These are phyloP conservation scores for Russula sp. DNA, from an alignment of 768 basidiomycete genomes.

Conservation along the genomic window DNA sequence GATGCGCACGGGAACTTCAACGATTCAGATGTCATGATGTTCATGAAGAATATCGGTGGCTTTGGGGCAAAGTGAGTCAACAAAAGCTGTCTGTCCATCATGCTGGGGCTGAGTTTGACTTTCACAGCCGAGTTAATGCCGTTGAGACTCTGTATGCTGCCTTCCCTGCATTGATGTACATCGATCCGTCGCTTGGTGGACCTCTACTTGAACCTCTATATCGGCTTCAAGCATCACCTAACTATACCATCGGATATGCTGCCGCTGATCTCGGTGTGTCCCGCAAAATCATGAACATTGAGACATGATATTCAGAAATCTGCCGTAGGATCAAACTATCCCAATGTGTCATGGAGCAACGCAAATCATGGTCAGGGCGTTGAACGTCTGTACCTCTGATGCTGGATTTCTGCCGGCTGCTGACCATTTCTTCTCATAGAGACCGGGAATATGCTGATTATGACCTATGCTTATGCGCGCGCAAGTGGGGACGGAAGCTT, in stretches of 20 bases:
- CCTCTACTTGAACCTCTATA: slow-evolving; percentile 32
- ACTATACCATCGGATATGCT: slow-evolving; percentile 27
- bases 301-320: neutral
- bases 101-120: slow-evolving; percentile 4
- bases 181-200: slow-evolving; percentile 49
- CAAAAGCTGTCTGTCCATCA: neutral
- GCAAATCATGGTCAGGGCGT: slow-evolving; percentile 12
- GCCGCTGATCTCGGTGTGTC: slow-evolving; percentile 31
- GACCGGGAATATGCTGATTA: slow-evolving; percentile 39
- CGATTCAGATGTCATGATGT: slow-evolving; percentile 49
- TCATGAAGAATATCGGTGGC: slow-evolving; percentile 42
- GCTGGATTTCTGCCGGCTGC: neutral
- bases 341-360: slow-evolving; percentile 17
- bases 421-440: slow-evolving; percentile 25
- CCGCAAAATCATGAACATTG: no score
- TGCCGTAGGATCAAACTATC: slow-evolving; percentile 15
- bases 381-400: slow-evolving; percentile 16
- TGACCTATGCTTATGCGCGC: slow-evolving; percentile 35
- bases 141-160: slow-evolving; percentile 55
- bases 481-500: slow-evolving; percentile 32
- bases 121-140: slow-evolving; percentile 39
- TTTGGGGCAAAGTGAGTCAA: slow-evolving; percentile 39
- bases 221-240: slow-evolving; percentile 23
- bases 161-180: slow-evolving; percentile 53
- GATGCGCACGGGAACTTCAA: slow-evolving; percentile 49